phyloP scores from a whole-genome alignment of 768 basidiomycete genomes.

The Suillus occidentalis region DNA sequence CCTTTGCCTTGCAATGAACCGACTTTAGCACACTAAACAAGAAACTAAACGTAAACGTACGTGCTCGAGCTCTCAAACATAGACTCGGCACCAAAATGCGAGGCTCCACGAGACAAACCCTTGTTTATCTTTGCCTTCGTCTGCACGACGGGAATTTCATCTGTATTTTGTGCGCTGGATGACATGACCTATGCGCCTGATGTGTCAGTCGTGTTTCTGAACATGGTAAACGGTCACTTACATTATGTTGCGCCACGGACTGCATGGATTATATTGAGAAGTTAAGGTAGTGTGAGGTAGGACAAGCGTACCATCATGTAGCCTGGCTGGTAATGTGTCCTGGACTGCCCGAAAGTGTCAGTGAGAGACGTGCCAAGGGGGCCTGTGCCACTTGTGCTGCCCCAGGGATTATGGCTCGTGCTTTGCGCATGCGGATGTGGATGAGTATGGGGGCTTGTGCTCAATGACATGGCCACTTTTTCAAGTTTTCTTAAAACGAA shows the following conservation, averaged over 20 bases:
- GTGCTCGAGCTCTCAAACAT: constrained; percentile 71
- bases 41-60: constrained; percentile 15
- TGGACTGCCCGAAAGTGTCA: constrained; percentile 70
- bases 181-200: constrained; percentile 33
- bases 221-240: constrained; percentile 25
- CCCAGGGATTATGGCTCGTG: constrained; percentile 49
- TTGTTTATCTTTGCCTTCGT: constrained; percentile 83
- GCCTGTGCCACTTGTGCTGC: constrained; percentile 38
- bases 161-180: constrained; percentile 60
- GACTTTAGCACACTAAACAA: constrained; percentile 9
- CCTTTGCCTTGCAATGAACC: constrained; percentile 44
- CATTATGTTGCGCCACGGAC: constrained; percentile 66
- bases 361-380: constrained; percentile 53
- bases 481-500: not conserved
- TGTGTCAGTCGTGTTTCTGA: not conserved
- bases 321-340: constrained; percentile 78
- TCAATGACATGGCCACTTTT: constrained; percentile 32
- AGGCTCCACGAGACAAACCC: constrained; percentile 59
- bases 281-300: not conserved
- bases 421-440: constrained; percentile 39
- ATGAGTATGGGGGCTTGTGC: constrained; percentile 23
- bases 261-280: constrained; percentile 23
- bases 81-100: constrained; percentile 81
- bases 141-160: constrained; percentile 73
- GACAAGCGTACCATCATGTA: constrained; percentile 69